Evolutionary conservation across 192 early-diverging fungal species (phyloP), one percentile per base, ranked within the genome.

Genomic region (Coemansia reversa): DNA sequence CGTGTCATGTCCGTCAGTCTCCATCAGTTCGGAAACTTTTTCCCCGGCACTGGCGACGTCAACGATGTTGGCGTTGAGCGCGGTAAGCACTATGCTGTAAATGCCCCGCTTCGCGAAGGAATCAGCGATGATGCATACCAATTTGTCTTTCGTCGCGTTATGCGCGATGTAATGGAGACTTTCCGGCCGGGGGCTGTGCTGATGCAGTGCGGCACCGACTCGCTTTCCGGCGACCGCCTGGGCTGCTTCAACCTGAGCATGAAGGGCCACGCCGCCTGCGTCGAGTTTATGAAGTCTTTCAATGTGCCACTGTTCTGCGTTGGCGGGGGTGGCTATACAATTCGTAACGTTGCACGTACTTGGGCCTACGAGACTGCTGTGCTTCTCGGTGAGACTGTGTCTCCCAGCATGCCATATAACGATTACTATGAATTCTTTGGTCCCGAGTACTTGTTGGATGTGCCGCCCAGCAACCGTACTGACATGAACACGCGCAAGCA

Each of bases 1-100:
- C 88, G 97, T n/a, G 97, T 99, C 30, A 99, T 99, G 97, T 96
- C 95, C 20, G 92, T 94, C 29, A 92, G 90, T 52, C 97, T 99
- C 75, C 97, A 99, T 72, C 95, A 97, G 79, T 95, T 93, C 73
- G 97, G 97, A 28, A 91, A 97, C 66, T 99, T 88, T 61, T 99
- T 99, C 67, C 97, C 97, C 22, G 97, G 97, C 33, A 99, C 94
- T 9, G 97, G 97, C 27, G 91, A 94, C 73, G 78, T 98, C 51
- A 79, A 88, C 85, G 96, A 98, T 75, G 88, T 92, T 59, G 97
- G 97, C 27, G 74, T 89, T 22, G 93, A 91, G 42, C 71, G 86
- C 50, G 97, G 97, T 32, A 91, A 91, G 71, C 77, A 90, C 48
- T 97, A 99, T 69, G 86, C 97, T 0, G 91, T 99, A 50, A 99